Percentiles rank a stretch among this genome's conserved stretches.
These are phyloP conservation scores for Cornus kousa DNA, from an alignment of 148 eudicot species.

Conservation along the genomic window DNA sequence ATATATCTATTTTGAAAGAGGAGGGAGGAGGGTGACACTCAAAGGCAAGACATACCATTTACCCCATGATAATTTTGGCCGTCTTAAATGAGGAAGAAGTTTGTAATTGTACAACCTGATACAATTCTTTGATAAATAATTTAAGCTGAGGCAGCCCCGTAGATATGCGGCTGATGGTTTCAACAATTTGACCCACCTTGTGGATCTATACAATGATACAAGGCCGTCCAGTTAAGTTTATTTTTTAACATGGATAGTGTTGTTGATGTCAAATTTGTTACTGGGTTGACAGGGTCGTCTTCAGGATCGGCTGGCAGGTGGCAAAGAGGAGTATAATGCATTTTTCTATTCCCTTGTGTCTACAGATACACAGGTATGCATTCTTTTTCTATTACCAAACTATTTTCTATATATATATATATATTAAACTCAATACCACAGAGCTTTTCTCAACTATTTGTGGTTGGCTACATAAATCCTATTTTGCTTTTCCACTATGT, in stretches of 20 bases:
- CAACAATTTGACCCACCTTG: neutral
- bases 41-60: neutral
- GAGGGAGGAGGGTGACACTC: neutral
- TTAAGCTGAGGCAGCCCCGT: neutral
- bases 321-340: conserved; percentile 96
- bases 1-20: neutral
- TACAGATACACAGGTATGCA: conserved; percentile 86
- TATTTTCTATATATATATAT: neutral
- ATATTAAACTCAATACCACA: neutral
- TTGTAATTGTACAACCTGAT: conserved; percentile 32
- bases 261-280: conserved; percentile 1
- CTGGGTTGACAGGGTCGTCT: conserved; percentile 65
- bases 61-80: neutral
- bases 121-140: conserved; percentile 16
- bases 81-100: neutral
- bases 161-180: neutral
- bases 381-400: neutral
- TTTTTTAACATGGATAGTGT: neutral
- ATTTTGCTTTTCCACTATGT: too few species aligned
- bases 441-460: neutral
- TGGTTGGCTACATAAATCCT: too few species aligned
- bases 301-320: conserved; percentile 97
- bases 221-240: neutral
- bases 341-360: conserved; percentile 98
- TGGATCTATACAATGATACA: neutral